Evolutionary conservation across 78 protist genomes (phyloP).

Genomic region (Isochrysis galbana): DNA sequence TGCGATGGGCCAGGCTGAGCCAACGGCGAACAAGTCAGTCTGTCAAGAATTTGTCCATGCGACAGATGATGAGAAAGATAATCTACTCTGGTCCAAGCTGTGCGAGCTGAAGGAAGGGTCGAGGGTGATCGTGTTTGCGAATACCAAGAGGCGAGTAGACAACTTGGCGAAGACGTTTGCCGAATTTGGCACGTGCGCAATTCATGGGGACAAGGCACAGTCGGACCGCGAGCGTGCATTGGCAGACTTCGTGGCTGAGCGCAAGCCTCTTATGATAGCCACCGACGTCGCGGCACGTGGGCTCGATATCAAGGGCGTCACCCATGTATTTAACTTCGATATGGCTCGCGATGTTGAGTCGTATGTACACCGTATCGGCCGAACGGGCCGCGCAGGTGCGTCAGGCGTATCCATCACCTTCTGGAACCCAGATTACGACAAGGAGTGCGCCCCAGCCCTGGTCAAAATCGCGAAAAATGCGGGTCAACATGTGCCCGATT

Average conservation of each 20-base stretch:
- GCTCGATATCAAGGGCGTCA: slow-evolving; percentile 26
- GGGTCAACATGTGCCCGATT: slow-evolving; percentile 38
- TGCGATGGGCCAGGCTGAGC: not conserved
- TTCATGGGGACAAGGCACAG: slow-evolving; percentile 59
- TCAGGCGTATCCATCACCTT: slow-evolving; percentile 15
- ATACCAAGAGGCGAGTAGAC: slow-evolving; percentile 50
- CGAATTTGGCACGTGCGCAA: slow-evolving; percentile 40
- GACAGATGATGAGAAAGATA: slow-evolving; percentile 51
- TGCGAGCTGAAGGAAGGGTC: slow-evolving; percentile 31
- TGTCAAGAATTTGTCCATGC: slow-evolving; percentile 22
- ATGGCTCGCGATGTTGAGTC: slow-evolving; percentile 48
- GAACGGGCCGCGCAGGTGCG: slow-evolving; percentile 47
- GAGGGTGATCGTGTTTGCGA: slow-evolving; percentile 42
- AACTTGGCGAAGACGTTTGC: not conserved
- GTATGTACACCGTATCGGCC: slow-evolving; percentile 56
- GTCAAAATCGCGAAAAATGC: slow-evolving; percentile 29
- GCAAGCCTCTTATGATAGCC: slow-evolving; percentile 20
- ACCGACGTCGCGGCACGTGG: slow-evolving; percentile 43
- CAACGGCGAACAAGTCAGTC: slow-evolving; percentile 1
- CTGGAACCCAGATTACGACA: slow-evolving; percentile 51
- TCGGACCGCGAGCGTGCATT: slow-evolving; percentile 44
- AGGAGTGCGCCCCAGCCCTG: slow-evolving; percentile 49
- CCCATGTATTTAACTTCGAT: slow-evolving; percentile 54
- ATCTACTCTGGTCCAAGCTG: not conserved
- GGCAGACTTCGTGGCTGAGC: not conserved